phyloP scores from a whole-genome alignment of 441 rosid species.

The Croton setiger region DNA sequence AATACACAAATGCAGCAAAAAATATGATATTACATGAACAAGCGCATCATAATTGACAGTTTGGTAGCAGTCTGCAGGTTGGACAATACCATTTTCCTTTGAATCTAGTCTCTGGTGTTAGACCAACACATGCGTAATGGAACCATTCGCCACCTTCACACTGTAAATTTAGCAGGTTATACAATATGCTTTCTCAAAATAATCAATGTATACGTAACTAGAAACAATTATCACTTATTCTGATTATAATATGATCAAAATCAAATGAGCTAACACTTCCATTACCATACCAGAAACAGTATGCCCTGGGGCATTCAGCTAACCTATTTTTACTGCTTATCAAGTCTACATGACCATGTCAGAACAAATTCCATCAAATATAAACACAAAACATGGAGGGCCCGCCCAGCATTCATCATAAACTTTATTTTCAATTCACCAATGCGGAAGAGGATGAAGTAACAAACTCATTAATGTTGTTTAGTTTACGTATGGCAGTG shows the following conservation, averaged over 20 bases:
- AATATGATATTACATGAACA: neutral
- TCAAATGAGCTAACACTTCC: no score
- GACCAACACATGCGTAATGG: slow-evolving; percentile 91
- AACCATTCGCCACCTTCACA: slow-evolving; percentile 99
- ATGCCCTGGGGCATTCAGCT: neutral
- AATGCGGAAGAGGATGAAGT: neutral
- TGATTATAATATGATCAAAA: neutral
- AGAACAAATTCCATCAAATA: neutral
- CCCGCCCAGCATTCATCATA: neutral
- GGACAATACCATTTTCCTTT: slow-evolving; percentile 99
- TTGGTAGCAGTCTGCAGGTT: slow-evolving; percentile 70
- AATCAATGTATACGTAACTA: neutral
- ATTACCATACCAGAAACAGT: neutral
- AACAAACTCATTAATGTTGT: neutral
- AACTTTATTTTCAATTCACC: neutral
- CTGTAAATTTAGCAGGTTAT: slow-evolving; percentile 31
- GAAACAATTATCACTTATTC: neutral
- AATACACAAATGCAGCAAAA: slow-evolving; percentile 11
- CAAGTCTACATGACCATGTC: neutral
- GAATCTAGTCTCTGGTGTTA: slow-evolving; percentile 95
- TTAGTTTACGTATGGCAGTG: neutral
- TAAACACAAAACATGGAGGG: neutral
- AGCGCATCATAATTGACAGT: slow-evolving; percentile 33
- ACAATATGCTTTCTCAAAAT: neutral
- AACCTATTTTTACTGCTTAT: neutral